phyloP scores from a whole-genome alignment of 345 rosid species.

The Dipteronia sinensis region DNA sequence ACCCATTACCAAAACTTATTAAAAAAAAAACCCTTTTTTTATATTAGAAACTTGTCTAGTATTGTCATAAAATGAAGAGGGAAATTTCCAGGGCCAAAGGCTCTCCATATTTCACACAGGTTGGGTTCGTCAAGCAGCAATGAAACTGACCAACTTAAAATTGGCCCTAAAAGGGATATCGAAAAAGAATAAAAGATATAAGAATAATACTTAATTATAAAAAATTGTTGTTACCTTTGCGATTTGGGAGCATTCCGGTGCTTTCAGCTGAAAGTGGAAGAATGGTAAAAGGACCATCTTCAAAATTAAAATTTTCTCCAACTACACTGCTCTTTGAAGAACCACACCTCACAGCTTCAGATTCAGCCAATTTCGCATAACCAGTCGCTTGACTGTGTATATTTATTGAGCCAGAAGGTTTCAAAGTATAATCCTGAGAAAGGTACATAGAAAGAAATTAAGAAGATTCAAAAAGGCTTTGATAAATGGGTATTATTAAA shows the following conservation, averaged over 20 bases:
- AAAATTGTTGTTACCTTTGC: constrained; percentile 43
- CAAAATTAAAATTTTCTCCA: constrained; percentile 33
- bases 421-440: constrained; percentile 34
- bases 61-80: neutral
- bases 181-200: neutral
- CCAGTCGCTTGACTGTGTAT: constrained; percentile 74
- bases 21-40: too few relatives aligned
- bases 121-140: neutral
- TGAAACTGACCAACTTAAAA: neutral
- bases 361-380: constrained; percentile 65
- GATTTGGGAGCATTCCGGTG: constrained; percentile 72
- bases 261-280: constrained; percentile 88
- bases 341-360: constrained; percentile 32
- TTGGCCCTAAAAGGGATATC: neutral
- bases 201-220: neutral
- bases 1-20: neutral
- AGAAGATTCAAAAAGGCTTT: neutral
- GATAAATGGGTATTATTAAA: neutral
- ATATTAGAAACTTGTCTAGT: neutral
- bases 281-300: constrained; percentile 39
- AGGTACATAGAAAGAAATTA: constrained; percentile 11
- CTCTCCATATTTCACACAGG: neutral
- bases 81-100: neutral
- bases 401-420: constrained; percentile 37
- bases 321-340: constrained; percentile 28